Evolutionary conservation across 1,284 basidiomycete species (phyloP), one percentile per base, ranked within the genome.

Genomic region (Chalciporus piperatoides): DNA sequence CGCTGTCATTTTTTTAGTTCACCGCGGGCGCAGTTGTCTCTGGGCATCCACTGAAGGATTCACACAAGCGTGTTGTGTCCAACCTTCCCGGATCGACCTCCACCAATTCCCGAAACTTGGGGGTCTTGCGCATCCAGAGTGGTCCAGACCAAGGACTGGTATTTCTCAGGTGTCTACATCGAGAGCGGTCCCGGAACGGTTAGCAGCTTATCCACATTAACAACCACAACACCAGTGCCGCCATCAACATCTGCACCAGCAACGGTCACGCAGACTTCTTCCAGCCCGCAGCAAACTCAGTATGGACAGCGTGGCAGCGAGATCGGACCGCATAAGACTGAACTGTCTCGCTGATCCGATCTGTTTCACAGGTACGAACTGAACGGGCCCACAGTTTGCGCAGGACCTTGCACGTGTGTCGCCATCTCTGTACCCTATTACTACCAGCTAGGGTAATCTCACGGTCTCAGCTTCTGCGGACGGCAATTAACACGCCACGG

Each of bases 321-420:
- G 38, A 44, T 38, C 5, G 15, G 8, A 3, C 3, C 24, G 3
- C 39, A 14, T 25, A 28, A 9, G 9, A 14, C 23, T 8, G 24
- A 28, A 23, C n/a, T n/a, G 12, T n/a, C 10, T 21, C 33, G 32
- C 35, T 30, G 5, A 52, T 25, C 12, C 21, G 9, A 3, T 21
- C n/a, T n/a, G n/a, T n/a, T n/a, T n/a, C n/a, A n/a, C 12, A 37
- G 30, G 37, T 25, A 37, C 30, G 12, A n/a, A 25, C 10, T 24
- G 30, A 46, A n/a, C 33, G 23, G 24, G 32, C n/a, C 28, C 7
- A 21, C 25, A 25, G 11, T 10, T 23, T 81, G 81, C 57, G 77
- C 33, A 15, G 42, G 25, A 38, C 15, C 21, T 24, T 27, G 30
- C 35, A 27, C 45, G 27, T 30, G 33, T 39, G 28, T 28, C 23